phyloP scores from a whole-genome alignment of 306 rosid species.

The Gastrolobium villosum region DNA sequence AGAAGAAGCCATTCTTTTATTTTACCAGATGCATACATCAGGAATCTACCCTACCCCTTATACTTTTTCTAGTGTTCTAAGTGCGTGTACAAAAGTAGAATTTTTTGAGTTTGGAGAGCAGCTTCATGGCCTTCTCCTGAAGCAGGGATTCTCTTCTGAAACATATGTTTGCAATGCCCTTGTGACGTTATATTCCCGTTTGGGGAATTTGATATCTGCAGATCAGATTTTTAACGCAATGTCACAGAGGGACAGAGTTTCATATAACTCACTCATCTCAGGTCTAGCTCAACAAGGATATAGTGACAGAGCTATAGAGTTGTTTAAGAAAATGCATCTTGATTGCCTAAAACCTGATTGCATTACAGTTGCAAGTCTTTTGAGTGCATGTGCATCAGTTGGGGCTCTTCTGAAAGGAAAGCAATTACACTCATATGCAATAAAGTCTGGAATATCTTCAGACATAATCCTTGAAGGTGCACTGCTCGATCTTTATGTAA shows the following conservation, averaged over 20 bases:
- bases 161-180: slow-evolving; percentile 92
- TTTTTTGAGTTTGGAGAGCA: slow-evolving; percentile 69
- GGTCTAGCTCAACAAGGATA: slow-evolving; percentile 82
- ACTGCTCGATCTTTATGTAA: slow-evolving; percentile 90
- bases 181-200: slow-evolving; percentile 74
- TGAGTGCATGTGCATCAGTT: slow-evolving; percentile 77
- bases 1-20: slow-evolving; percentile 75
- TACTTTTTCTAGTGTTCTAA: slow-evolving; percentile 77
- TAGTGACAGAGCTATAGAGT: slow-evolving; percentile 65
- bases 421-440: slow-evolving; percentile 81
- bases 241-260: slow-evolving; percentile 72
- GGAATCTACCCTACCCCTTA: slow-evolving; percentile 81
- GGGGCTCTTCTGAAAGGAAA: slow-evolving; percentile 70
- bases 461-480: slow-evolving; percentile 88
- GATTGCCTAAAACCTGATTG: slow-evolving; percentile 80
- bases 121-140: slow-evolving; percentile 78
- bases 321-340: slow-evolving; percentile 73
- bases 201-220: slow-evolving; percentile 67
- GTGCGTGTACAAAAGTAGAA: slow-evolving; percentile 76
- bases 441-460: slow-evolving; percentile 82
- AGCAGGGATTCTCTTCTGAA: slow-evolving; percentile 79
- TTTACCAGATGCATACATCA: slow-evolving; percentile 70
- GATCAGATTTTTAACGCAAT: slow-evolving; percentile 71
- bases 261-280: slow-evolving; percentile 89
- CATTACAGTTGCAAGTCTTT: slow-evolving; percentile 84